phyloP scores from a whole-genome alignment of 768 basidiomycete genomes.

The Piloderma croceum region DNA sequence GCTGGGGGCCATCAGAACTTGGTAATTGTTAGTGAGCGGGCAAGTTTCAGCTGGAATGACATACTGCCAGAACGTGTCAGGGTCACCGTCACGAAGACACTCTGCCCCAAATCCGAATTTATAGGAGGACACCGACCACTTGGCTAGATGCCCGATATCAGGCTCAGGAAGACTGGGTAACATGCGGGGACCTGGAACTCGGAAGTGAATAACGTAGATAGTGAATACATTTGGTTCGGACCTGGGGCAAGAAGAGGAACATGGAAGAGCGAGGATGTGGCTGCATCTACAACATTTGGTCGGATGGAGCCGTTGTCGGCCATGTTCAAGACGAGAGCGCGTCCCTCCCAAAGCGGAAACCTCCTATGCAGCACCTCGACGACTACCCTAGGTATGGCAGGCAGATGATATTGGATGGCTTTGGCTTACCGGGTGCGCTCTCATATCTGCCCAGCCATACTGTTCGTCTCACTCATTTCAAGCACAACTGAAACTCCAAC shows the following conservation, averaged over 20 bases:
- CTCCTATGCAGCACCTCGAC: slow-evolving; percentile 39
- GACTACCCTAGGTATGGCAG: slow-evolving; percentile 92
- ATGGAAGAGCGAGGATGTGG: no score
- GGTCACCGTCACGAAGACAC: slow-evolving; percentile 81
- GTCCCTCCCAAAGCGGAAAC: no score
- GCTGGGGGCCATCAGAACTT: slow-evolving; percentile 93
- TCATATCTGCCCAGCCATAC: not conserved
- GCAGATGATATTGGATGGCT: slow-evolving; percentile 90
- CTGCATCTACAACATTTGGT: no score
- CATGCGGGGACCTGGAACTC: no score
- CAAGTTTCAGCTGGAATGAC: slow-evolving; percentile 23
- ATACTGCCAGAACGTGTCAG: slow-evolving; percentile 97
- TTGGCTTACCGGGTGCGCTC: slow-evolving; percentile 72
- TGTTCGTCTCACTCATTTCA: slow-evolving; percentile 5
- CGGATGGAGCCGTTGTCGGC: not conserved
- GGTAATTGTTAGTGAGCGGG: slow-evolving; percentile 1
- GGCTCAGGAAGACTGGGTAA: slow-evolving; percentile 76
- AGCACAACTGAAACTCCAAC: slow-evolving; percentile 83
- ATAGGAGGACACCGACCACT: slow-evolving; percentile 94
- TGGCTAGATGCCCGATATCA: slow-evolving; percentile 81
- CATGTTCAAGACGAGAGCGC: no score
- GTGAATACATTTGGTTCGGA: no score
- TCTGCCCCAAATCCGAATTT: slow-evolving; percentile 97
- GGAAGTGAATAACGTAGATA: no score
- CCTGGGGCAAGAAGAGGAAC: no score